phyloP scores from a whole-genome alignment of 2,329 filamentous ascomycete genomes.

The Didymella segeticola region DNA sequence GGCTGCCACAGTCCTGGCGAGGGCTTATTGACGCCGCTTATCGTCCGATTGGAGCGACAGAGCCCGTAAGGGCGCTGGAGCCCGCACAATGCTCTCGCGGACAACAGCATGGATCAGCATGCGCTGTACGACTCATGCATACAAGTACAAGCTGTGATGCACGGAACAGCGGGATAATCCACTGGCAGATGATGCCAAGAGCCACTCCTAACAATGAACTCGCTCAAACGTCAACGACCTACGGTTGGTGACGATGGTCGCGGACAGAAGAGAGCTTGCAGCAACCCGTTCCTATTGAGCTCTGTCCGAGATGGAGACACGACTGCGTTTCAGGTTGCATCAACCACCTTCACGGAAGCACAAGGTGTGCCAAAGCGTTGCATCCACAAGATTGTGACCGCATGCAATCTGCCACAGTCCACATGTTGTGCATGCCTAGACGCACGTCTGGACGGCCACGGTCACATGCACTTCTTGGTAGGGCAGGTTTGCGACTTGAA shows the following conservation, averaged over 20 bases:
- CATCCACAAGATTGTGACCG: conserved; percentile 19
- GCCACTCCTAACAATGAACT: neutral
- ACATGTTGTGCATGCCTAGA: conserved; percentile 22
- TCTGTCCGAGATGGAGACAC: neutral
- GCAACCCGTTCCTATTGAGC: neutral
- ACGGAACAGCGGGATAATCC: neutral
- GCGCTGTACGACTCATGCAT: conserved; percentile 13
- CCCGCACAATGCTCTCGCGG: conserved; percentile 5
- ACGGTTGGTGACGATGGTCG: neutral
- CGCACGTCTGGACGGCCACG: conserved; percentile 9
- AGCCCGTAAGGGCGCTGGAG: conserved; percentile 5
- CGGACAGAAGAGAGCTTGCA: conserved; percentile 12
- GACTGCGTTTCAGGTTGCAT: neutral
- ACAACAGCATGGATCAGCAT: conserved; percentile 2
- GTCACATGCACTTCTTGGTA: conserved; percentile 11
- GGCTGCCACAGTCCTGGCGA: conserved; percentile 4
- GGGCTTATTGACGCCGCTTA: neutral
- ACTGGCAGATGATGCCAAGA: neutral
- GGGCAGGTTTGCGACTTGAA: neutral
- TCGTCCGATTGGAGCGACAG: conserved; percentile 3
- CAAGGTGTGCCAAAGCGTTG: conserved; percentile 13
- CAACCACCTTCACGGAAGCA: neutral
- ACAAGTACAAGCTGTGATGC: conserved; percentile 9
- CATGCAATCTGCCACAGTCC: conserved; percentile 17
- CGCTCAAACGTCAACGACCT: conserved; percentile 10